Evolutionary conservation across 768 basidiomycete species (phyloP), one percentile per base, ranked within the genome.

Genomic region (Collybia mongolica): DNA sequence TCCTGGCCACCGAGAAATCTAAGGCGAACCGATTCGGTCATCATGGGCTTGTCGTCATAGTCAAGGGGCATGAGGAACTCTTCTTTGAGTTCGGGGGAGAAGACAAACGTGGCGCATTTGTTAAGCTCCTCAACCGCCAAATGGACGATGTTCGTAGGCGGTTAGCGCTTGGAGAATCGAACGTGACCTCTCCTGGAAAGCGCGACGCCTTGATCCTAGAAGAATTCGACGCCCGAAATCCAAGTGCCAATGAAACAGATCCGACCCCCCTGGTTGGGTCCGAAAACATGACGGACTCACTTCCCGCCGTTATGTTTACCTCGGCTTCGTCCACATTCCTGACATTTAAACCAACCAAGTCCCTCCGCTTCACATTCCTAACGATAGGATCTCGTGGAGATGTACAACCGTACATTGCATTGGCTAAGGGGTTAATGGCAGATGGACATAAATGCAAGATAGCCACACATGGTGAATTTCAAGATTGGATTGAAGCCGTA

Each of bases 341-440:
- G 56, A 96, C 93, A 5, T 99, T 99, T 75, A 95, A 93, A 67
- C 97, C 96, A 2, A 79, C 81, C 59, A 80, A 89, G 57, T 74
- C 90, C 2, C 69, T 99, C 53, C 87, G 84, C 58, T 91, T 99
- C 61, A 98, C 97, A 0, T 93, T 96, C 70, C 70, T 98, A 54
- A 98, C 96, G 1, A 97, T 99, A 57, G 96, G 96, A 5, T 94
- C 93, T 18, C 81, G 96, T 44, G 96, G 96, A 45, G 96, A 99
- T 65, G 97, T 98, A 7, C 96, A 99, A 67, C 96, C 96, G 9
- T 99, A 98, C 64, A 98, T 99, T 59, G 87, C 97, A 1, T 76
- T 99, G 7, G 90, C 91, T 19, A 97, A 95, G 66, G 95, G 93
- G 0, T 70, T 96, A 20, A 86, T 91, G 68, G 82, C 84, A 5